Percentiles rank a stretch among this genome's conserved stretches.
phyloP scores from a whole-genome alignment of 1,284 basidiomycete genomes.

The Tylopilus sp. region DNA sequence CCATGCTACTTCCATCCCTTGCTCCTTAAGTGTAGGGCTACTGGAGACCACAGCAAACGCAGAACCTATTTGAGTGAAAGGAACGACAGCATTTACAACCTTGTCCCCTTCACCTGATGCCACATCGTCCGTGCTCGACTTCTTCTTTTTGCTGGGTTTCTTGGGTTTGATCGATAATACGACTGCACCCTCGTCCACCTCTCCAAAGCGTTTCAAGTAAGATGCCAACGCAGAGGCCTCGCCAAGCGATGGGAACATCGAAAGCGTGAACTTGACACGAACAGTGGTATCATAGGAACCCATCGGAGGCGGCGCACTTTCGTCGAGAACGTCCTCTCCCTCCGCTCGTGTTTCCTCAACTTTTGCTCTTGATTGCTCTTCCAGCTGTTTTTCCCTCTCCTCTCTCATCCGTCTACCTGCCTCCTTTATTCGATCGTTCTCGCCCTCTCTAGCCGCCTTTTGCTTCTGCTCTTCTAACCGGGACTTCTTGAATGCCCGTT shows the following conservation, averaged over 20 bases:
- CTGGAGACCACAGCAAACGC: slow-evolving; percentile 78
- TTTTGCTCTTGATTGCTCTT: slow-evolving; percentile 53
- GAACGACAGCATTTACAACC: slow-evolving; percentile 74
- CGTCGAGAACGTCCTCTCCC: slow-evolving; percentile 43
- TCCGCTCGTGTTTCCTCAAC: slow-evolving; percentile 43
- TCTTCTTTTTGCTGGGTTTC: slow-evolving; percentile 38
- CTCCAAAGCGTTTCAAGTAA: slow-evolving; percentile 66
- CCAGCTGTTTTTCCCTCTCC: slow-evolving; percentile 68
- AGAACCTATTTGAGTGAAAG: slow-evolving; percentile 77
- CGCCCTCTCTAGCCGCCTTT: slow-evolving; percentile 58
- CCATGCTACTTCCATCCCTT: slow-evolving; percentile 74
- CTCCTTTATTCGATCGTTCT: slow-evolving; percentile 70
- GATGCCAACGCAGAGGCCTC: slow-evolving; percentile 60
- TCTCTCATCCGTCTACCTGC: slow-evolving; percentile 80
- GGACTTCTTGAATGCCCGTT: slow-evolving; percentile 80
- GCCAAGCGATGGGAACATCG: slow-evolving; percentile 65
- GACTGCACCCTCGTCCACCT: slow-evolving; percentile 69
- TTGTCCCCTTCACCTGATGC: slow-evolving; percentile 54
- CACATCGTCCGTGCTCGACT: slow-evolving; percentile 10
- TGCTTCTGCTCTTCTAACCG: slow-evolving; percentile 70
- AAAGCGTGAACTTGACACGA: slow-evolving; percentile 72
- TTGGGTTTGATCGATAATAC: slow-evolving; percentile 72
- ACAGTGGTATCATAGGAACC: slow-evolving; percentile 80
- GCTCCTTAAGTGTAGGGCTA: slow-evolving; percentile 43
- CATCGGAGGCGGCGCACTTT: slow-evolving; percentile 60